These are phyloP conservation scores for Limnanthes douglasii DNA, from an alignment of 345 rosid species.

Conservation along the genomic window DNA sequence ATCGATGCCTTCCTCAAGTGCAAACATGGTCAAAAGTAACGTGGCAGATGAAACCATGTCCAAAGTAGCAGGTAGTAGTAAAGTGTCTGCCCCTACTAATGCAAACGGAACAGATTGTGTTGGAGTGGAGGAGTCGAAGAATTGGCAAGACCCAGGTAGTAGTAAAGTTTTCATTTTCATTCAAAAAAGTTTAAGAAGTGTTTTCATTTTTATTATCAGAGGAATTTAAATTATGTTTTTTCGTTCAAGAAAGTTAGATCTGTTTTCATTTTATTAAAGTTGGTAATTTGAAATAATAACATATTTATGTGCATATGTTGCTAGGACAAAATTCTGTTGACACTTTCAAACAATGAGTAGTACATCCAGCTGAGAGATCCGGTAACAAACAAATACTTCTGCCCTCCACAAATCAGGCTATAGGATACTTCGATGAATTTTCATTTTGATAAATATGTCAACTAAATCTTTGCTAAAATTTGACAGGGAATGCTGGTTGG, in stretches of 20 bases:
- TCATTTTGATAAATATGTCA: neutral
- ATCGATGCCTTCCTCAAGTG: conserved; percentile 5
- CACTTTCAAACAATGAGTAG: conserved; percentile 17
- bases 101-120: conserved; percentile 14
- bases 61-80: conserved; percentile 36
- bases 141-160: neutral
- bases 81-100: conserved; percentile 15
- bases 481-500: too few relatives aligned
- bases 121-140: conserved; percentile 19
- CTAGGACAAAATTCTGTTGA: conserved; percentile 22
- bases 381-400: neutral
- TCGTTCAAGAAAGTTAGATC: conserved; percentile 3
- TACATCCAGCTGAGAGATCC: conserved; percentile 7
- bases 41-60: conserved; percentile 19
- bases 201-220: neutral
- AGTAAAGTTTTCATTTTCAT: too few relatives aligned
- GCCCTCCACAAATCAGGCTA: neutral
- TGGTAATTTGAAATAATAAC: too few relatives aligned
- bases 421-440: neutral
- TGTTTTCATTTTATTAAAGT: too few relatives aligned
- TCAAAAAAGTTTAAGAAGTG: too few relatives aligned
- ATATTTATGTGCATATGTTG: conserved; percentile 3
- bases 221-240: neutral
- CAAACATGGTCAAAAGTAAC: neutral
- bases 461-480: neutral